Evolutionary conservation across 2,329 filamentous ascomycete species (phyloP).

Genomic region (Orbilia javanica): DNA sequence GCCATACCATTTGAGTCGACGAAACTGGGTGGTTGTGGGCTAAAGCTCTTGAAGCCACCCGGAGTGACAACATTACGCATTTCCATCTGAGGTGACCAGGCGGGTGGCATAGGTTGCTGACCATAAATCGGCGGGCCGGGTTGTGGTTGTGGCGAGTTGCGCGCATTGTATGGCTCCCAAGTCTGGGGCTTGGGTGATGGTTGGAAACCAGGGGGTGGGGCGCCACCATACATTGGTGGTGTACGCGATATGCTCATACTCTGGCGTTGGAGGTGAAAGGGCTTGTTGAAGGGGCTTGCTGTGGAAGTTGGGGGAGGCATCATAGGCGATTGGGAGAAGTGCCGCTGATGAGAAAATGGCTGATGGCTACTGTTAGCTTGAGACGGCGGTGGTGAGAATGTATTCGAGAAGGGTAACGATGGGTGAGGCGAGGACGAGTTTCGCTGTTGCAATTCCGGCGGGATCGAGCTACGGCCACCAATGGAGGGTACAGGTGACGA

Average conservation of each 20-base stretch:
- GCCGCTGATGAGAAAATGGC: slow-evolving; percentile 54
- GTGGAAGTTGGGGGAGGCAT: slow-evolving; percentile 59
- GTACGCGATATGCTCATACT: slow-evolving; percentile 61
- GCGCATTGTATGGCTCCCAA: slow-evolving; percentile 60
- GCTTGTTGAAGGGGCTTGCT: slow-evolving; percentile 59
- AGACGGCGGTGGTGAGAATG: slow-evolving; percentile 61
- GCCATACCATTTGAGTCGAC: slow-evolving; percentile 56
- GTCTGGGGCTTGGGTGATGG: slow-evolving; percentile 55
- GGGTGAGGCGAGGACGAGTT: slow-evolving; percentile 74
- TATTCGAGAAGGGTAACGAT: slow-evolving; percentile 61
- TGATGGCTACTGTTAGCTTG: slow-evolving; percentile 59
- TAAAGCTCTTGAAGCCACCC: slow-evolving; percentile 51
- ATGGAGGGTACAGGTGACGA: slow-evolving; percentile 75
- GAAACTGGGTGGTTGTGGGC: slow-evolving; percentile 48
- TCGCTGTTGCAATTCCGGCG: slow-evolving; percentile 57
- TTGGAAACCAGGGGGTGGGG: slow-evolving; percentile 46
- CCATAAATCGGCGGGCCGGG: slow-evolving; percentile 59
- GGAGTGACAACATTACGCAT: slow-evolving; percentile 33
- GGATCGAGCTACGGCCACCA: slow-evolving; percentile 63
- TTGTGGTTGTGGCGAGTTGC: slow-evolving; percentile 60
- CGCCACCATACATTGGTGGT: slow-evolving; percentile 57
- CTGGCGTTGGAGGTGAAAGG: slow-evolving; percentile 62
- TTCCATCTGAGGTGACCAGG: slow-evolving; percentile 55
- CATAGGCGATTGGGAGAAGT: slow-evolving; percentile 59
- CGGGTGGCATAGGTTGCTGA: slow-evolving; percentile 40